Conservation (phyloP, 2,329 filamentous ascomycete genomes). For the Beauveria asiatica region DNA sequence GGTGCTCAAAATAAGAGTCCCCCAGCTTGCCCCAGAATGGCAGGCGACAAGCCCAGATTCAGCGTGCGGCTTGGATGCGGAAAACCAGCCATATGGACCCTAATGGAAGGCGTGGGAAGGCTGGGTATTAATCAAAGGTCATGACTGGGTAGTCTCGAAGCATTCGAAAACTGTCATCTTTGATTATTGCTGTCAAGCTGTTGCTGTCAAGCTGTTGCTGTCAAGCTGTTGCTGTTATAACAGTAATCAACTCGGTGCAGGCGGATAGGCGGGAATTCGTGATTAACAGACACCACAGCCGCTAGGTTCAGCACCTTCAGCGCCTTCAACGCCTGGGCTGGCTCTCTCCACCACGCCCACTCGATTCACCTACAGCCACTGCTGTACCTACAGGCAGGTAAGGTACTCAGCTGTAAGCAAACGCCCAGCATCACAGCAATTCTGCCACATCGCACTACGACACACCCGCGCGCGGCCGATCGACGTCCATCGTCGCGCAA, state of each 20-base stretch:
- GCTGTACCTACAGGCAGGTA: too few species aligned
- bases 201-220: too few species aligned
- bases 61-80: not conserved
- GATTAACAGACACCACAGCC: not conserved
- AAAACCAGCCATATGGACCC: too few species aligned
- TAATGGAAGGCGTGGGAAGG: too few species aligned
- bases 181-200: too few species aligned
- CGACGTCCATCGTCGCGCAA: not conserved
- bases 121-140: too few species aligned
- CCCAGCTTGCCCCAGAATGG: conserved; percentile 2
- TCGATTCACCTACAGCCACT: not conserved
- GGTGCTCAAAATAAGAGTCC: not conserved
- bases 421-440: not conserved
- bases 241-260: too few species aligned
- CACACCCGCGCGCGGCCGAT: not conserved
- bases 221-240: too few species aligned
- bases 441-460: not conserved
- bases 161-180: too few species aligned
- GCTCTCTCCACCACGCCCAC: not conserved
- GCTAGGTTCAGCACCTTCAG: not conserved
- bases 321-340: not conserved
- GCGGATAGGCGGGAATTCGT: too few species aligned
- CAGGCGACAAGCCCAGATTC: conserved; percentile 3
- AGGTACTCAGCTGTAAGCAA: not conserved
- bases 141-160: too few species aligned